Conservation (phyloP, 1,139 yeast species). For the Zygotorulaspora mrakii region DNA sequence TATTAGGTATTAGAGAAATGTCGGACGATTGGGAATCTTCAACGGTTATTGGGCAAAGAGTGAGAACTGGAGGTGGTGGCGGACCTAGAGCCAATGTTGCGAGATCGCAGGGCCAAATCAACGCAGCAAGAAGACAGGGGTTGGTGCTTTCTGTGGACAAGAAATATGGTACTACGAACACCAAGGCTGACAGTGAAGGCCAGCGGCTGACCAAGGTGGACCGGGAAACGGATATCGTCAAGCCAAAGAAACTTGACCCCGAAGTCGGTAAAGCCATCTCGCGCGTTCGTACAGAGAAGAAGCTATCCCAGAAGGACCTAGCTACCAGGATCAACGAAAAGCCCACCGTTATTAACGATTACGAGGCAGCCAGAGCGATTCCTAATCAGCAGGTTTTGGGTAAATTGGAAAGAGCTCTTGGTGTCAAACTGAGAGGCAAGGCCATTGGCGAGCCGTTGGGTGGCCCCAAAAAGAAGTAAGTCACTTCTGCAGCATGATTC, state of each 20-base stretch:
- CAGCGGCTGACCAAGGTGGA: slow-evolving; percentile 92
- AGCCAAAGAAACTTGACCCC: slow-evolving; percentile 82
- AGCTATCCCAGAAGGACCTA: slow-evolving; percentile 87
- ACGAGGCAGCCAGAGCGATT: slow-evolving; percentile 94
- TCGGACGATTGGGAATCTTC: slow-evolving; percentile 81
- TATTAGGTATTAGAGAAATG: no score
- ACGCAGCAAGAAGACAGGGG: slow-evolving; percentile 92
- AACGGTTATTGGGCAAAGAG: slow-evolving; percentile 83
- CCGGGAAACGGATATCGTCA: slow-evolving; percentile 88
- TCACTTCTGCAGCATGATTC: neutral
- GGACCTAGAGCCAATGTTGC: slow-evolving; percentile 89
- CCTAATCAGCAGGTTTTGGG: slow-evolving; percentile 94
- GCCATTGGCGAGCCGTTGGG: slow-evolving; percentile 85
- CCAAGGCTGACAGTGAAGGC: slow-evolving; percentile 78
- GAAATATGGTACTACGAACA: slow-evolving; percentile 71
- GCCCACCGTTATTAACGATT: slow-evolving; percentile 91
- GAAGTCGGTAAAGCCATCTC: slow-evolving; percentile 85
- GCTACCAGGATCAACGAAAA: slow-evolving; percentile 95
- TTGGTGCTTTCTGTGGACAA: slow-evolving; percentile 87
- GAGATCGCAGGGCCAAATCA: slow-evolving; percentile 68
- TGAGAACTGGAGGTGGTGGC: slow-evolving; percentile 81
- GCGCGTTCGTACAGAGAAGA: slow-evolving; percentile 84
- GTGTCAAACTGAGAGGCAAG: slow-evolving; percentile 94
- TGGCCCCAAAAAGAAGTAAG: slow-evolving; percentile 40
- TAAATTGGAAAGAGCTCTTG: slow-evolving; percentile 89